Evolutionary conservation across 192 early-diverging fungal genomes (phyloP).

Genomic region (Podila epigama): DNA sequence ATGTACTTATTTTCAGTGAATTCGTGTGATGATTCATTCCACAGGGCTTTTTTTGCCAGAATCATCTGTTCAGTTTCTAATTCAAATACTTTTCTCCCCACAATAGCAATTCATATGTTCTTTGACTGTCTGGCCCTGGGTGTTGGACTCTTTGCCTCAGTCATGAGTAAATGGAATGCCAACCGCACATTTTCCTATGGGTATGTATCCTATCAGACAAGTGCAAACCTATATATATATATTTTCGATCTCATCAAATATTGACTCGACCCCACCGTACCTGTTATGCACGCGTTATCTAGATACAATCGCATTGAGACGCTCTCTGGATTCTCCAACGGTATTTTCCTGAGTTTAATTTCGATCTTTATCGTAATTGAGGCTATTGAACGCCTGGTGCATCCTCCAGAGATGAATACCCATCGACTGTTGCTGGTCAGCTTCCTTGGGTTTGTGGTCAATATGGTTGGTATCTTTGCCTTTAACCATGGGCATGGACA

Average conservation of each 20-base stretch:
- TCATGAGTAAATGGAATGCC: conserved; percentile 92
- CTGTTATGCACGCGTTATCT: not conserved
- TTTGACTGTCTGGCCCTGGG: conserved; percentile 95
- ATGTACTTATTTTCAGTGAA: too few species aligned
- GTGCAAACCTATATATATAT: too few species aligned
- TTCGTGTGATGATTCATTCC: too few species aligned
- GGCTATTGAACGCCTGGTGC: conserved; percentile 84
- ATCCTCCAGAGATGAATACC: conserved; percentile 88
- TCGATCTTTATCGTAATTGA: conserved; percentile 92
- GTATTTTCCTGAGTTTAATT: conserved; percentile 88
- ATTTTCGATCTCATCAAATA: conserved; percentile 42
- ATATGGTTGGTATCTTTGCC: conserved; percentile 91
- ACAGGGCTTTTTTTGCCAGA: not conserved
- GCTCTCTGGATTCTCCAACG: conserved; percentile 92
- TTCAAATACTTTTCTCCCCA: not conserved
- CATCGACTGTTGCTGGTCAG: conserved; percentile 86
- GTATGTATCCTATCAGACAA: too few species aligned
- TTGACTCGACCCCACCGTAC: conserved; percentile 21
- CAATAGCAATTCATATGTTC: conserved; percentile 93
- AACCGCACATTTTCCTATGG: conserved; percentile 80
- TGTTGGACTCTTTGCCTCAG: conserved; percentile 85
- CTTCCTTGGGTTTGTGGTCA: conserved; percentile 89
- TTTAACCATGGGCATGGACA: conserved; percentile 87
- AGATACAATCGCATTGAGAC: conserved; percentile 89
- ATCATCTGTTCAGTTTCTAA: not conserved